phyloP scores from a whole-genome alignment of 164 flowering plant species.

The Echeveria elegans region DNA sequence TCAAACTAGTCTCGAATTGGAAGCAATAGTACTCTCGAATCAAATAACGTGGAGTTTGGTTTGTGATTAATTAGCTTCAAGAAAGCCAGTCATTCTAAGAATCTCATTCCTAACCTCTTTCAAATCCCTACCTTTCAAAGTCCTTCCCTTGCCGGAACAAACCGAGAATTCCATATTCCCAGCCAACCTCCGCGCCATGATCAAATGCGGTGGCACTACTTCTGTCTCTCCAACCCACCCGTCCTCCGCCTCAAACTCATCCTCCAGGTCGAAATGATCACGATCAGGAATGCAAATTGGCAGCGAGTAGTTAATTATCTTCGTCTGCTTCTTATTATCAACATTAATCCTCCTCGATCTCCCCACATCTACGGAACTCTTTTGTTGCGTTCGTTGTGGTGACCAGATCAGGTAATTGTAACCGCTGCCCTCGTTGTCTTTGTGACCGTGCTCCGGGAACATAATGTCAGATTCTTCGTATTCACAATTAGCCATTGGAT shows the following conservation, averaged over 20 bases:
- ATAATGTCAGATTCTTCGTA: slow-evolving; percentile 1
- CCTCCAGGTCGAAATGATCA: not conserved
- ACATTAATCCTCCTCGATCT: not conserved
- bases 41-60: not conserved
- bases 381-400: not conserved
- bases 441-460: not conserved
- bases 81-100: slow-evolving; percentile 6
- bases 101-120: slow-evolving; percentile 6
- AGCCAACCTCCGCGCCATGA: not conserved
- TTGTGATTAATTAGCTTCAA: not conserved
- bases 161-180: not conserved
- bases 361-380: not conserved
- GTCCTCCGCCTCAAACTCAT: not conserved
- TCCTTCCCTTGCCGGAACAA: slow-evolving; percentile 4
- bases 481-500: not conserved
- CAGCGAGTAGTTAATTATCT: not conserved
- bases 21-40: not conserved
- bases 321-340: not conserved
- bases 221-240: not conserved
- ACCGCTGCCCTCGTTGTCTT: not conserved
- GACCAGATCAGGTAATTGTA: not conserved
- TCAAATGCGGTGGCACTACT: slow-evolving; percentile 2
- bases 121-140: slow-evolving; percentile 2
- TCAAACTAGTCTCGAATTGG: not conserved
- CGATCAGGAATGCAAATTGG: not conserved